Base-by-base conservation (phyloP, 345 rosid genomes). In the Lumnitzera racemosa region DNA sequence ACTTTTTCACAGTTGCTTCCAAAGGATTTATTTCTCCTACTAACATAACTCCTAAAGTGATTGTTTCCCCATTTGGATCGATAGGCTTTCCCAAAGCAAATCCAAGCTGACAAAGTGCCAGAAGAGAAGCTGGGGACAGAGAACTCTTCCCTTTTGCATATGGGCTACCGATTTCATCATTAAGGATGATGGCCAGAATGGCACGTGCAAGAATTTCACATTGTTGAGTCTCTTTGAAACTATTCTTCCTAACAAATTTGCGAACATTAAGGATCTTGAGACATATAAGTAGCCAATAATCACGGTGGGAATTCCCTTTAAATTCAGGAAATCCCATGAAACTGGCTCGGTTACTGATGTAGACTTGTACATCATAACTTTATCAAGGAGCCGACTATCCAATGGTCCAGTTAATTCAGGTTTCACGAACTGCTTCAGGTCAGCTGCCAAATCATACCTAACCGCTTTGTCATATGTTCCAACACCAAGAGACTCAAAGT, bases 321-420 rank as follows among this genome's bases (percentile, higher is more conserved):
- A 92, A 87, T 76, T 92, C 98, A 55, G 96, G 94, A 75, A 87
- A 89, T 67, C 87, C 98, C 58, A 92, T 85, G 72, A 87, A 54
- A 87, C 80, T 10, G 98, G 94, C 73, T 89, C 98, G 51, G 72
- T 51, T 61, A 82, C 62, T 23, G 73, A 59, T 70, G 67, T 59
- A 31, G 98, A 92, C 61, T 83, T 89, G 88, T 85, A 92, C 96
- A 89, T 85, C 70, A 92, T 87, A 64, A 96, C 98, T 74, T 87
- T 92, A 72, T 89, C 96, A 69, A 92, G 89, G 57, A 92, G 81
- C 59, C 98, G 91, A 78, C 96, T 94, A 60, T 96, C 98, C 78
- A 89, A 62, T 43, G 96, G 98, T 61, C 96, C 98, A 53, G 96
- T 92, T 73, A 87, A 67, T 71, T 89, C 98, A 54, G 98, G 91